These are phyloP conservation scores for Nitzschia putrida DNA, from an alignment of 108 stramenopile genomes.

Conservation along the genomic window DNA sequence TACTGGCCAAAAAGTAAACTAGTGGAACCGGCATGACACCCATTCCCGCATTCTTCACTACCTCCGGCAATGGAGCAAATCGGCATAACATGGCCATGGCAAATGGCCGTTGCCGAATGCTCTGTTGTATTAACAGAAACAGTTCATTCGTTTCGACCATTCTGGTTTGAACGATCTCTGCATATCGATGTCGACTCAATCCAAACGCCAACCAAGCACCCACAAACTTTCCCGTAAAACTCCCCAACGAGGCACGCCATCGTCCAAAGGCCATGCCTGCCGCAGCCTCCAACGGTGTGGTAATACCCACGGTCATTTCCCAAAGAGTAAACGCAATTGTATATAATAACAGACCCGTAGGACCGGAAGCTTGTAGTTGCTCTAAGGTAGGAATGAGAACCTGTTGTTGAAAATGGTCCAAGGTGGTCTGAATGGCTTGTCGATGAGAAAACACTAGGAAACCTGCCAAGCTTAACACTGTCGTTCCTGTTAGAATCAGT, in stretches of 20 bases:
- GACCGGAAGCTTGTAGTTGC: constrained; percentile 22
- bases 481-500: too few relatives aligned
- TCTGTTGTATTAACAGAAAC: constrained; percentile 47
- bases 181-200: constrained; percentile 46
- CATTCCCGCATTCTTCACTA: constrained; percentile 63
- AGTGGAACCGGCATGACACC: constrained; percentile 40
- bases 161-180: constrained; percentile 9
- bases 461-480: too few relatives aligned
- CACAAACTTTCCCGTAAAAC: constrained; percentile 45
- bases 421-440: not conserved
- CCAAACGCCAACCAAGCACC: constrained; percentile 54
- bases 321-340: constrained; percentile 40
- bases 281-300: constrained; percentile 56
- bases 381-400: constrained; percentile 23
- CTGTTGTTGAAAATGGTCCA: constrained; percentile 7
- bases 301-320: constrained; percentile 62
- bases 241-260: constrained; percentile 34
- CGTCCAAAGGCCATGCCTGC: constrained; percentile 67
- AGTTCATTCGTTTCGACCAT: constrained; percentile 48
- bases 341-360: constrained; percentile 41
- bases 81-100: constrained; percentile 53
- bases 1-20: constrained; percentile 39
- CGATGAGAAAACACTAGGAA: too few relatives aligned
- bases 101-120: constrained; percentile 47
- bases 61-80: constrained; percentile 60